Evolutionary conservation across 2,329 filamentous ascomycete genomes (phyloP), one percentile per base, ranked within the genome.

Genomic region (Calonectria montana): DNA sequence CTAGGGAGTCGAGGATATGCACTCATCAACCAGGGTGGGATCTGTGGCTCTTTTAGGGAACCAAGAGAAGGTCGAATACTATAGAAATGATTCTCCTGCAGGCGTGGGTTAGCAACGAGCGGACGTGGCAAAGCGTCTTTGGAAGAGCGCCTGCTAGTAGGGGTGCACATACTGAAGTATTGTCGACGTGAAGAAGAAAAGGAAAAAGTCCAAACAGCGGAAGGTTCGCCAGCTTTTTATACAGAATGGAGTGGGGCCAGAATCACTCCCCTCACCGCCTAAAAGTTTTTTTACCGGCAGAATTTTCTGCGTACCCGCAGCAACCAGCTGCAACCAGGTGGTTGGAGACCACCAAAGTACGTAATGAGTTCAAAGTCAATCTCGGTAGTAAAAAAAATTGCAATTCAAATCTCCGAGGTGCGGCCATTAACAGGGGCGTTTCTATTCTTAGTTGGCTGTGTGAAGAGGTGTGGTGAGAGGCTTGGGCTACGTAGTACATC

Each of bases 21-120:
- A 67, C 65, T 67, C 65, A 67, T 67, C 65, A 67, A 67, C 65
- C 65, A 67, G 65, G 65, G 65, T 67, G 65, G 65, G 65, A 67
- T 67, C 65, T 67, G 65, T 67, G 65, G 65, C 65, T 67, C 50
- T 57, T 67, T 57, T 67, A 59, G 50, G 65, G 50, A 67, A 67
- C 65, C 65, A 67, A 67, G 65, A 67, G 65, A 47, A 67, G 65
- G 65, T 67, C 65, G 65, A 67, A 59, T 67, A 67, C 65, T 67
- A 67, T 67, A 67, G 65, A 67, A 67, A 67, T 67, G 65, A 67
- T 67, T 67, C 65, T 67, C 65, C 64, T 66, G 64, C 13, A 18
- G 64, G 21, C 18, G 37, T 21, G 25, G 47, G 50, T 57, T 55
- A 45, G 50, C 47, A 13, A 7, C 23, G 18, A 13, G 16, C 23